Evolutionary conservation across 352 stramenopile species (phyloP), one percentile per base, ranked within the genome.

Genomic region (Phytopythium sindhum): DNA sequence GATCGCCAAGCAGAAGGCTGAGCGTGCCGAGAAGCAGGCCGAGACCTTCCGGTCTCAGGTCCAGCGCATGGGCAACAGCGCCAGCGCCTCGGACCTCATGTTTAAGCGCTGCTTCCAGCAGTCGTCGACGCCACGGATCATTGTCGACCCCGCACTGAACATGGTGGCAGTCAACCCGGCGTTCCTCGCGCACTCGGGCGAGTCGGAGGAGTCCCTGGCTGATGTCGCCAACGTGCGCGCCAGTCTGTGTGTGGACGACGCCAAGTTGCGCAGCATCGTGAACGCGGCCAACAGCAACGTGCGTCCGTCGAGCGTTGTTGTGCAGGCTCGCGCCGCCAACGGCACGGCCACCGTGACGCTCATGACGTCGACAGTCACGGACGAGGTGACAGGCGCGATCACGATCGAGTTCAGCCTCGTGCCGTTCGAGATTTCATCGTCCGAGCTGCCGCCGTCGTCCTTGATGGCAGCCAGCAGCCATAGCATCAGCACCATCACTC

Each of bases 61-160:
- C 28, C 72, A 82, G 52, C 66, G 69, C 56, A 66, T 67, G 28
- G 50, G 35, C 63, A 61, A 45, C 56, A 63, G 39, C n/a, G 61
- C 63, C 29, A 60, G 60, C 29, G 64, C 64, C 1, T 71, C 65
- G 56, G 74, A 87, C 48, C 28, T 57, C 35, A 69, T 84, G 54
- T 90, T 76, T 65, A 87, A 89, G 64, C 70, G 74, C n/a, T 82
- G 77, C 73, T 92, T 92, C 50, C 66, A 86, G 52, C 75, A 86
- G 67, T 86, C 77, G 24, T 80, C 75, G 19, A 92, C 83, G 12
- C 70, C 83, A 1, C 76, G 76, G 4, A 45, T 92, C 11, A 64
- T 92, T 9, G 66, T 86, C 2, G 78, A 84, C 50, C n/a, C 84
- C 6, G 66, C 74, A 31, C 71, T 92, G 63, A 70, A 83, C 64